A percentile compares a stretch with the other conserved stretches of the same genome.
These are phyloP conservation scores for Penicillium canariense DNA, from an alignment of 495 filamentous ascomycete genomes.

Conservation along the genomic window DNA sequence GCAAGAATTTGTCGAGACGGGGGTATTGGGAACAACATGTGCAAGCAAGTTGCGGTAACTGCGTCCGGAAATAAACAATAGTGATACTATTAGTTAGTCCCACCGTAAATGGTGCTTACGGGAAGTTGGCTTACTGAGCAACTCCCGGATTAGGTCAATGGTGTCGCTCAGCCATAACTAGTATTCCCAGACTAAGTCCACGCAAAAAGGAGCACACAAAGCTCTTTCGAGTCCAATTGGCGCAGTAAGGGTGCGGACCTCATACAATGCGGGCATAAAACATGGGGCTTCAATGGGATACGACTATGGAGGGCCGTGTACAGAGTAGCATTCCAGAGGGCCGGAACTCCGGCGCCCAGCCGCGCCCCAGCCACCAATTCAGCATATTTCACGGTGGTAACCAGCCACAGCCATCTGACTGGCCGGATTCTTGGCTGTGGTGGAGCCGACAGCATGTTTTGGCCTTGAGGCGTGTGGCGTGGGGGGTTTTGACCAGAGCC, in stretches of 20 bases:
- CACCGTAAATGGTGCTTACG: background rate
- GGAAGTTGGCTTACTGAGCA: background rate
- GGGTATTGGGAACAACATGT: too few relatives aligned
- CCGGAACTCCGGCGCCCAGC: too few relatives aligned
- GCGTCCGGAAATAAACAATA: too few relatives aligned
- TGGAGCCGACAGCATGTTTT: background rate
- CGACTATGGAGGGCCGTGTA: background rate
- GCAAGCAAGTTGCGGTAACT: too few relatives aligned
- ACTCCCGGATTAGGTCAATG: background rate
- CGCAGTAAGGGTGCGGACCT: background rate
- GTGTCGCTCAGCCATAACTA: background rate
- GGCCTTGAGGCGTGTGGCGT: background rate
- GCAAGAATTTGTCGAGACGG: too few relatives aligned
- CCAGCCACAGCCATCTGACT: background rate
- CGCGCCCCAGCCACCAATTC: background rate
- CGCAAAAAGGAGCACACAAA: background rate
- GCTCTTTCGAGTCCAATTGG: background rate
- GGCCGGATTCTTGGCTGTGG: background rate
- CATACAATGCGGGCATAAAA: background rate
- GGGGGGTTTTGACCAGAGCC: background rate
- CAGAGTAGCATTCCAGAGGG: background rate
- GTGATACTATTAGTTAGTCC: too few relatives aligned
- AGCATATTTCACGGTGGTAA: too few relatives aligned
- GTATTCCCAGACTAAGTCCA: background rate
- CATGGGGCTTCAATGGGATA: background rate